Evolutionary conservation across 2,329 filamentous ascomycete species (phyloP), one percentile per base, ranked within the genome.

Genomic region (Penicillium sp.): DNA sequence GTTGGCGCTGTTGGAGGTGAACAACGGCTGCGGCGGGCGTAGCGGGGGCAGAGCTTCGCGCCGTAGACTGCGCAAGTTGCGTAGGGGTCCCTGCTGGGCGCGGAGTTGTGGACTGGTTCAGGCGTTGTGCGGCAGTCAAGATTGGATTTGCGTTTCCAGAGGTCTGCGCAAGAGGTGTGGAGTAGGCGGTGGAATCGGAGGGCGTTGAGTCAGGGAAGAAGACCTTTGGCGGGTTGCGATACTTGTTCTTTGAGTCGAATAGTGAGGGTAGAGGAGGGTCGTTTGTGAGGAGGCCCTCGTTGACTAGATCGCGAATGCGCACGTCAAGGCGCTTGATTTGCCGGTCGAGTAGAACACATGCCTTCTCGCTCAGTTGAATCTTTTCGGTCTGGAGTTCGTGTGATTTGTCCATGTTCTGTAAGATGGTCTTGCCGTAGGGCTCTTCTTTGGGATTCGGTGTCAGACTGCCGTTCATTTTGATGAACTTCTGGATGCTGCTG

Each of bases 361-460:
- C 83, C 65, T 85, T 86, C 49, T 87, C 83, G 43, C 80, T 81
- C 29, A 87, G 69, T 1, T 77, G 78, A 46, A 85, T 78, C 68
- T 88, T 88, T 65, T 87, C 85, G 44, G 84, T 81, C 61, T 87
- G 85, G 39, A 87, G 64, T 22, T 79, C 75, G 48, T 84, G 77
- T 48, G 80, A 81, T 49, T 77, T 77, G 59, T 87, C 84, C 64
- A 82, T 82, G 59, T 83, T 83, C 57, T 85, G 77, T 50, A 80
- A 67, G 47, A 87, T 81, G 8, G 76, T 74, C 61, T 83, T 85
- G 50, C 76, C 77, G 65, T 86, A 86, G 5, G 79, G 76, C 49
- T 85, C 83, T 66, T 88, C 85, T 64, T 87, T 87, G 0, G 85
- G 83, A 58, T 88, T 86, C 32, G 81, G 79, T 2, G 82, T 76